Percentiles rank a stretch among this genome's conserved stretches.
Conservation (phyloP, 345 rosid species). For the Lenwebbia sp. region DNA sequence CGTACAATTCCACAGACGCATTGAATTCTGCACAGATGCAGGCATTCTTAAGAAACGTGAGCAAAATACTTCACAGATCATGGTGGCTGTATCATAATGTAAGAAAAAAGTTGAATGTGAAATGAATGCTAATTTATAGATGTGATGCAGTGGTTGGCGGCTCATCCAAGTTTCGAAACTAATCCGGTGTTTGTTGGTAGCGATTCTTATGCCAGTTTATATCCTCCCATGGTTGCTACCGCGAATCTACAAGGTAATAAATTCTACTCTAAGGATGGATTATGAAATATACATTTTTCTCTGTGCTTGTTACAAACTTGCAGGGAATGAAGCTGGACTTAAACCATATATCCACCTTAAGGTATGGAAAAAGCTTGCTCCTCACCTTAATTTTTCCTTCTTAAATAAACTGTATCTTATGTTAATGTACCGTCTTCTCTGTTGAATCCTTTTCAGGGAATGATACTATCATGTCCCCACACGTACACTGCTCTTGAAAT, state of each 20-base stretch:
- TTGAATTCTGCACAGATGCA: neutral
- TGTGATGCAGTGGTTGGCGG: constrained; percentile 8
- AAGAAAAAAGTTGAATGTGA: neutral
- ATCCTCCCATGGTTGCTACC: constrained; percentile 3
- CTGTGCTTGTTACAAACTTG: neutral
- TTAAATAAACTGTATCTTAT: neutral
- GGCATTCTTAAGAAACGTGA: neutral
- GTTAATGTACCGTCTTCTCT: neutral
- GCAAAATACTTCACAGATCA: neutral
- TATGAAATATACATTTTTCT: neutral
- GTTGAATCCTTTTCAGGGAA: neutral
- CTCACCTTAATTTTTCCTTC: neutral
- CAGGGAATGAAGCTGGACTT: constrained; percentile 3
- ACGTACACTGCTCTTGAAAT: fast-evolving
- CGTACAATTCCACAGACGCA: neutral
- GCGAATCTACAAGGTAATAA: constrained; percentile 4
- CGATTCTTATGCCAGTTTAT: constrained; percentile 13
- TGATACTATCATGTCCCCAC: neutral
- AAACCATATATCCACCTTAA: constrained; percentile 1
- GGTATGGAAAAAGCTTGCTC: neutral
- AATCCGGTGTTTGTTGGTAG: constrained; percentile 9
- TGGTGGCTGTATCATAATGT: neutral
- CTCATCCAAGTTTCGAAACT: constrained; percentile 2
- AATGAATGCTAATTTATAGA: neutral
- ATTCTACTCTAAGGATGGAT: neutral